A percentile compares a stretch with the other conserved stretches of the same genome.
Evolutionary conservation across 129 eudicot genomes (phyloP).

Genomic region (Ambrosia trifida): DNA sequence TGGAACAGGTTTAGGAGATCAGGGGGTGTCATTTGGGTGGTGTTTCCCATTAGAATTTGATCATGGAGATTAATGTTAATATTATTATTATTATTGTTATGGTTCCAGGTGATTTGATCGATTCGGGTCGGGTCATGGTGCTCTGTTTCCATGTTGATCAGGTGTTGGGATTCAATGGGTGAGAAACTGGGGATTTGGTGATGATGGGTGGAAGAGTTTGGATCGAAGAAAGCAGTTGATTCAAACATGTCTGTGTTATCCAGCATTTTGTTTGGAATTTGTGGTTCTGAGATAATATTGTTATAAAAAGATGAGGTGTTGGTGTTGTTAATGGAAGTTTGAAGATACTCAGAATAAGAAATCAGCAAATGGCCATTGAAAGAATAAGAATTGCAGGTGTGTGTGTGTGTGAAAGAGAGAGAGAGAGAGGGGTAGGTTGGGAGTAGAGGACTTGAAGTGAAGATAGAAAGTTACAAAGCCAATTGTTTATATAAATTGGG

Average conservation of each 20-base stretch:
- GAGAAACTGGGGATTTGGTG: conserved; percentile 38
- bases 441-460: conserved; percentile 35
- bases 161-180: conserved; percentile 36
- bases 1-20: conserved; percentile 70
- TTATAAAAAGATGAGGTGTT: background rate
- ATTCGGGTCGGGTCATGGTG: conserved; percentile 29
- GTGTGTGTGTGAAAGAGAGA: background rate
- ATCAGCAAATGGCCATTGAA: background rate
- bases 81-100: background rate
- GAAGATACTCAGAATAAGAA: background rate
- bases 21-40: conserved; percentile 31
- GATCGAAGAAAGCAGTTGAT: conserved; percentile 47
- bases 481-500: background rate
- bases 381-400: conserved; percentile 14
- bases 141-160: conserved; percentile 39
- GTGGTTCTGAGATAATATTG: background rate
- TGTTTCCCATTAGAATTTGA: conserved; percentile 15
- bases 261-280: conserved; percentile 27
- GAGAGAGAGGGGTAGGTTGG: conserved; percentile 31
- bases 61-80: conserved; percentile 11
- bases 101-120: conserved; percentile 30
- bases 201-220: conserved; percentile 27
- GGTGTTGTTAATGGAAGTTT: conserved; percentile 1
- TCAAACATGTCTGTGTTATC: conserved; percentile 48
- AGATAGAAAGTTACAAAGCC: conserved; percentile 3